phyloP scores from a whole-genome alignment of 2,329 filamentous ascomycete genomes.

The Trichophyton mentagrophytes region DNA sequence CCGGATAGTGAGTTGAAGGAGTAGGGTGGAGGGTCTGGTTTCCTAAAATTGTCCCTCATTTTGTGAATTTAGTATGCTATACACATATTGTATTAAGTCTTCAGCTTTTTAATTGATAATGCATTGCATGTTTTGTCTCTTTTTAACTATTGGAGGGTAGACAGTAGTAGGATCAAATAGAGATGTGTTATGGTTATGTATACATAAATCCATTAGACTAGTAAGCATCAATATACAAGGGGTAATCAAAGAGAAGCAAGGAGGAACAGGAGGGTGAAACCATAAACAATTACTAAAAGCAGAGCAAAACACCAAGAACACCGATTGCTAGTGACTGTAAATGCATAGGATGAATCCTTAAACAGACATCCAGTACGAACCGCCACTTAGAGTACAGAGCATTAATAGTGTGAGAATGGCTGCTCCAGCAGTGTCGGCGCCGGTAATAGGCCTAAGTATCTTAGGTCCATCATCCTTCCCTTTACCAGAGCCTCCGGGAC shows the following conservation, averaged over 20 bases:
- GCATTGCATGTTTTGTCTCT: background rate
- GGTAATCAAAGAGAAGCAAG: background rate
- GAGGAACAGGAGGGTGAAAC: background rate
- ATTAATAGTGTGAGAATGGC: slow-evolving; percentile 26
- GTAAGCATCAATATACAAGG: background rate
- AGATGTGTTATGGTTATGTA: too few species aligned
- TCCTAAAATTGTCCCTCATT: background rate
- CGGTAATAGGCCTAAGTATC: slow-evolving; percentile 15
- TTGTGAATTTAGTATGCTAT: background rate
- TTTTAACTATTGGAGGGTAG: too few species aligned
- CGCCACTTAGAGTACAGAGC: slow-evolving; percentile 19
- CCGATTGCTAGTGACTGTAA: background rate
- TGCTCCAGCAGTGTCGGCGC: slow-evolving; percentile 29
- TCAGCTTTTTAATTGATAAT: background rate
- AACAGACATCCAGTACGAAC: background rate
- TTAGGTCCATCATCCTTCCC: slow-evolving; percentile 13
- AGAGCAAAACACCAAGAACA: background rate
- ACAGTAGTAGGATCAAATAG: too few species aligned
- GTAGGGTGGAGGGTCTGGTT: background rate
- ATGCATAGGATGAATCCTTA: background rate
- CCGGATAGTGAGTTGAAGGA: too few species aligned
- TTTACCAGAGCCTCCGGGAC: slow-evolving; percentile 4
- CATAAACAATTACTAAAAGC: background rate
- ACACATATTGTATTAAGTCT: background rate
- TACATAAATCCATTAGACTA: too few species aligned